phyloP scores from a whole-genome alignment of 805 yeast species.

The Kuraishia ogatae region DNA sequence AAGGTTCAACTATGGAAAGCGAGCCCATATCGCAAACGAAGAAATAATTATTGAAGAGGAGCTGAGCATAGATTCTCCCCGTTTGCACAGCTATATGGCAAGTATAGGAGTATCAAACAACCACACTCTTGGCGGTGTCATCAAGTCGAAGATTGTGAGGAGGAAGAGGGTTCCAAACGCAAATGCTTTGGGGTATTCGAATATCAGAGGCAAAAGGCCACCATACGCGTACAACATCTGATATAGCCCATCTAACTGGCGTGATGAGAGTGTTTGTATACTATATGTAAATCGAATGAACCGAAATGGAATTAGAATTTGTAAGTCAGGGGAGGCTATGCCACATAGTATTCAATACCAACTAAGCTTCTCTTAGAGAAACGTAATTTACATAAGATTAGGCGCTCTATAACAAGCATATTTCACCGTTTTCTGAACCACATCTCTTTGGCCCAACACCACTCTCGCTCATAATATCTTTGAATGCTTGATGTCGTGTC shows the following conservation, averaged over 20 bases:
- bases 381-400: neutral
- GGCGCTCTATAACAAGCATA: neutral
- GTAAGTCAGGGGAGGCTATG: too few relatives aligned
- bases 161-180: constrained; percentile 39
- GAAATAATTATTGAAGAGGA: constrained; percentile 22
- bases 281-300: too few relatives aligned
- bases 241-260: too few relatives aligned
- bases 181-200: constrained; percentile 35
- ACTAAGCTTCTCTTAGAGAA: neutral
- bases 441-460: neutral
- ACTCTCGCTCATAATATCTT: constrained; percentile 34
- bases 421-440: too few relatives aligned
- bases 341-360: neutral
- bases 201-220: constrained; percentile 35
- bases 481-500: constrained; percentile 56
- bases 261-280: too few relatives aligned
- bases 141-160: constrained; percentile 28
- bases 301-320: neutral
- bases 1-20: neutral
- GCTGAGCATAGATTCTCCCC: constrained; percentile 24
- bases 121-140: constrained; percentile 12
- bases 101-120: neutral
- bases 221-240: constrained; percentile 22
- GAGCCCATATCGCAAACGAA: constrained; percentile 11
- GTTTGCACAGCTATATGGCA: constrained; percentile 22